Base-by-base conservation (phyloP, 2,329 filamentous ascomycete genomes). In the Penicillium oxalicum region DNA sequence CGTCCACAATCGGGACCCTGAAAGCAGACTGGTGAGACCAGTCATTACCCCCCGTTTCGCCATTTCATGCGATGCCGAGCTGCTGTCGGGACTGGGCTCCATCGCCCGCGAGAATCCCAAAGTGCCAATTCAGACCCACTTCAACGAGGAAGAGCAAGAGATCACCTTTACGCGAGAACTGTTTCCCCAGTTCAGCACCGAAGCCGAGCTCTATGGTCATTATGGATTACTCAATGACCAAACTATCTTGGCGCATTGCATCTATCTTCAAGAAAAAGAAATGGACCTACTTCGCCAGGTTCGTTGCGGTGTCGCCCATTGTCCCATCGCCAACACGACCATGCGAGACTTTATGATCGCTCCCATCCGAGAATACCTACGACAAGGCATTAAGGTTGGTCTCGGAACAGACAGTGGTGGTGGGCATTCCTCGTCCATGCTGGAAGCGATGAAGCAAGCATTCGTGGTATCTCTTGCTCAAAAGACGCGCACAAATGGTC, bases 161-260 rank as follows among this genome's bases (percentile, higher is more conserved):
- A 79, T 83, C 45, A 54, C 69, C 1, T 74, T 76, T 18, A 85
- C 82, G 0, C 65, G 63, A 6, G 62, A 70, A 0, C 65, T 86
- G 2, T 85, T 83, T 55, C 80, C 80, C 0, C 63, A 72, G 0
- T 81, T 81, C 43, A 55, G 60, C 2, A 80, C 72, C 46, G 82
- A 86, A 61, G 78, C 74, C 0, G 80, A 83, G 45, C 67, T 86
- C 3, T 86, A 86, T 57, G 67, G 71, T 8, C 62, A 71, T 53
- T 82, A 76, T 50, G 74, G 74, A 0, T 65, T 87, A 4, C 69
- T 87, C 5, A 76, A 69, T 1, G 52, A 67, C 3, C 74, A 78
- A 7, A 76, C 78, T 0, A 83, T 87, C 48, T 74, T 87, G 0
- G 84, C 83, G 0, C 84, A 87, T 60, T 85, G 82, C 66, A 85